These are phyloP conservation scores for Tetrahymena malaccensis DNA, from an alignment of 73 alveolate genomes.

Conservation along the genomic window DNA sequence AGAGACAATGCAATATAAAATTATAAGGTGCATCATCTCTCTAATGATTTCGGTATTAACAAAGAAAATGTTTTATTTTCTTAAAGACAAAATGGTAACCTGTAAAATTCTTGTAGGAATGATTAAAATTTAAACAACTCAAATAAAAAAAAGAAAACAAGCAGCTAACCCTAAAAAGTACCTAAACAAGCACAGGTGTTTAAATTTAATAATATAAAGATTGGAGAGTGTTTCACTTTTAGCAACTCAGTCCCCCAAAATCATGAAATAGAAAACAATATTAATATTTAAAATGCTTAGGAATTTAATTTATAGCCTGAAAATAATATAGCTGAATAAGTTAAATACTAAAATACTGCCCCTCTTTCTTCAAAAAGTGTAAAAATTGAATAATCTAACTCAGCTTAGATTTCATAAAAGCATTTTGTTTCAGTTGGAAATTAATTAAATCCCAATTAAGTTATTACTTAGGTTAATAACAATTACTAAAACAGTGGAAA, in stretches of 20 bases:
- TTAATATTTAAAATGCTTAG: neutral
- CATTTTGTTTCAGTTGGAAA: neutral
- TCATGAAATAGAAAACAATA: neutral
- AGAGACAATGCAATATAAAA: neutral
- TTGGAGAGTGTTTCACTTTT: neutral
- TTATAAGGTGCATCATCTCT: neutral
- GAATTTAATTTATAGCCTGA: neutral
- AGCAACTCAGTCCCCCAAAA: neutral
- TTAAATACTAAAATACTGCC: neutral
- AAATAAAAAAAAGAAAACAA: neutral
- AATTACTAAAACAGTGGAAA: no score
- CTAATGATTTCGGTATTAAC: neutral
- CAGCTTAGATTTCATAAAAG: neutral
- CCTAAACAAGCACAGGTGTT: neutral
- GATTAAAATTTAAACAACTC: neutral
- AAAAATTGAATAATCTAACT: neutral
- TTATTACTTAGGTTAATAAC: no score
- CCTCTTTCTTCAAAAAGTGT: neutral
- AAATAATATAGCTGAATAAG: neutral
- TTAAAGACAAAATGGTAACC: neutral
- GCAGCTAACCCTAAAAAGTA: neutral
- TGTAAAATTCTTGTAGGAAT: neutral
- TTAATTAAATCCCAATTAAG: neutral
- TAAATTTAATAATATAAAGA: neutral
- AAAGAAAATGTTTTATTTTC: neutral